Evolutionary conservation across 2,329 filamentous ascomycete species (phyloP), one percentile per base, ranked within the genome.

Genomic region (Rutstroemia sp.): DNA sequence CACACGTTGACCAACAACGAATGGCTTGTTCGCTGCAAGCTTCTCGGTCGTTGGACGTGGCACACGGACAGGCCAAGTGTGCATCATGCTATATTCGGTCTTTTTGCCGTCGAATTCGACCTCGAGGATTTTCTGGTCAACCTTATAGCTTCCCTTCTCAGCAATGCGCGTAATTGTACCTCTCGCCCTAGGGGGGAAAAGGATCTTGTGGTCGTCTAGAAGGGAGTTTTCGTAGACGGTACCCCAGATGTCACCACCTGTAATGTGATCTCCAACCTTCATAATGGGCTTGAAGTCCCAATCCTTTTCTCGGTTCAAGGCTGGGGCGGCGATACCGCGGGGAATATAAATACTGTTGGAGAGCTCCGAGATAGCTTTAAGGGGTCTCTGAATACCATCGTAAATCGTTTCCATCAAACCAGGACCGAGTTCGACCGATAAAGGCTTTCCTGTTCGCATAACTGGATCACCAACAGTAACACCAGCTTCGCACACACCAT

Each of bases 321-420:
- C 87, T 52, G 92, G 90, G 37, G 92, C 82, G 57, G 88, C 76
- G 70, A 99, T 92, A 73, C 94, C 94, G 66, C 94, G 89, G 68
- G 94, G 94, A 63, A 99, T 99, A 75, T 99, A 99, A 74, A 99
- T 99, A 74, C 89, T 91, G 69, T 90, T 78, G 52, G 91, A 84
- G 49, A 81, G 75, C 42, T 86, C 77, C 65, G 89, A 79, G 68
- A 99, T 99, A 64, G 83, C 85, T 75, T 87, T 87, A 67, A 99
- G 85, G 51, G 94, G 94, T 71, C 94, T 87, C 75, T 99, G 94
- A 69, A 99, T 99, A 77, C 94, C 94, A 73, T 99, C 94, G 80
- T 97, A 99, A 73, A 99, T 99, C 65, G 94, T 96, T 77, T 97
- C 92, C 82, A 99, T 90, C 73, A 99, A 79, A 71, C 94, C 94